Evolutionary conservation across 495 filamentous ascomycete genomes (phyloP).

Genomic region (Aspergillus panamensis): DNA sequence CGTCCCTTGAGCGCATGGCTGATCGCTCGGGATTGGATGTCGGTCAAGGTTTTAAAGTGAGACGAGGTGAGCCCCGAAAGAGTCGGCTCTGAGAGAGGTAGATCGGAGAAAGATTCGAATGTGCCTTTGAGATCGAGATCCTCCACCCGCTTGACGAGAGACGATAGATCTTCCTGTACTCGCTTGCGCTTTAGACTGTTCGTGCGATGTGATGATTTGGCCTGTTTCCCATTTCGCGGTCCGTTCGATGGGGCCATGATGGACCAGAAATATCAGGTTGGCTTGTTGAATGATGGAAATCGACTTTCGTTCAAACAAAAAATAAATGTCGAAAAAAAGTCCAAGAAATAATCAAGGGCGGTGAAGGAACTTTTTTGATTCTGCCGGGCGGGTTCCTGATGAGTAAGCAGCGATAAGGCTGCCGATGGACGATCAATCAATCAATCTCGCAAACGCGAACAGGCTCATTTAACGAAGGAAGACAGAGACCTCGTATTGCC

Average conservation of each 20-base stretch:
- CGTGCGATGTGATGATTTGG: slow-evolving; percentile 26
- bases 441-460: background rate
- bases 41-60: slow-evolving; percentile 86
- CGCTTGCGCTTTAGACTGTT: slow-evolving; percentile 62
- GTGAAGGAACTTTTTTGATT: slow-evolving; percentile 34
- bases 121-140: slow-evolving; percentile 50
- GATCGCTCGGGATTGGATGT: slow-evolving; percentile 86
- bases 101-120: slow-evolving; percentile 60
- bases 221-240: slow-evolving; percentile 23
- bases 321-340: background rate
- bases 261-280: background rate
- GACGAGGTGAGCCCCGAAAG: slow-evolving; percentile 73
- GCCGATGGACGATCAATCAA: slow-evolving; percentile 4
- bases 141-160: slow-evolving; percentile 47
- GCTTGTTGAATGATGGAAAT: background rate
- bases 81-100: slow-evolving; percentile 87
- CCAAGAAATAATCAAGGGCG: slow-evolving; percentile 15
- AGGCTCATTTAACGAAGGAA: too few species aligned
- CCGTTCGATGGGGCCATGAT: slow-evolving; percentile 34
- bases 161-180: slow-evolving; percentile 41
- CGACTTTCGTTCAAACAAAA: slow-evolving; percentile 7
- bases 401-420: slow-evolving; percentile 42
- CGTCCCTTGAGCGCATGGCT: slow-evolving; percentile 78
- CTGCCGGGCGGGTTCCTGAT: slow-evolving; percentile 19
- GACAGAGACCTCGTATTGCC: too few species aligned